Conservation (phyloP, 352 stramenopile species). For the Phytophthora syringae region DNA sequence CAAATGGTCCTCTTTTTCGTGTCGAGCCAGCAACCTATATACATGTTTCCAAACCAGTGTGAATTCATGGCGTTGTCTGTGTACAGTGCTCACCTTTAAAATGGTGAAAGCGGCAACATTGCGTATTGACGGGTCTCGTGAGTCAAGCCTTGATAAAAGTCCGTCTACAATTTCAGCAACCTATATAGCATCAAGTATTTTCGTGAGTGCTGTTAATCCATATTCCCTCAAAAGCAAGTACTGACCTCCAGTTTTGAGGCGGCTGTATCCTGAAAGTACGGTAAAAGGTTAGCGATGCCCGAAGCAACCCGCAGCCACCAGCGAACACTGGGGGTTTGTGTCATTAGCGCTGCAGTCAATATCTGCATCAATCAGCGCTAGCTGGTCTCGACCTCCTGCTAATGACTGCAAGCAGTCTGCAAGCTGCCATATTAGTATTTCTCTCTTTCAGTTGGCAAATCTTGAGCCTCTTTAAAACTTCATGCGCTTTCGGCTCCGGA, state of each 20-base stretch:
- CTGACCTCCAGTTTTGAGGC: conserved; percentile 21
- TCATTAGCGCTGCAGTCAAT: conserved; percentile 15
- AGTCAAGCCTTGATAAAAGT: conserved; percentile 17
- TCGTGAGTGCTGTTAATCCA: background rate
- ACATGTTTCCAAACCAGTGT: background rate
- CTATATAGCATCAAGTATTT: conserved; percentile 4
- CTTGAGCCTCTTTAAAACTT: conserved; percentile 6
- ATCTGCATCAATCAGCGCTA: conserved; percentile 7
- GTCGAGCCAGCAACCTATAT: conserved; percentile 44
- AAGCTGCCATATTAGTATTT: conserved; percentile 20
- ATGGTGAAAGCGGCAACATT: conserved; percentile 21
- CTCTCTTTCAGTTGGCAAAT: conserved; percentile 1
- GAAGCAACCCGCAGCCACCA: conserved; percentile 22
- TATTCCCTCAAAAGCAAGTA: background rate
- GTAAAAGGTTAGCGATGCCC: conserved; percentile 3
- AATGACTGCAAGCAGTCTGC: background rate
- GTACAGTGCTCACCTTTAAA: conserved; percentile 14
- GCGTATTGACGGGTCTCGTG: conserved; percentile 13
- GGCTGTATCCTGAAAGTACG: conserved; percentile 22
- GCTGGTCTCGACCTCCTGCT: background rate
- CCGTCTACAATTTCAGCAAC: conserved; percentile 10
- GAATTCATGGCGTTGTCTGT: background rate
- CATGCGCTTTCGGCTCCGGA: background rate
- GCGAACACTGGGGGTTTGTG: conserved; percentile 18
- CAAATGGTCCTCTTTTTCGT: conserved; percentile 42